These are phyloP conservation scores for Curvularia spicifera DNA, from an alignment of 2,329 filamentous ascomycete species.

Conservation along the genomic window DNA sequence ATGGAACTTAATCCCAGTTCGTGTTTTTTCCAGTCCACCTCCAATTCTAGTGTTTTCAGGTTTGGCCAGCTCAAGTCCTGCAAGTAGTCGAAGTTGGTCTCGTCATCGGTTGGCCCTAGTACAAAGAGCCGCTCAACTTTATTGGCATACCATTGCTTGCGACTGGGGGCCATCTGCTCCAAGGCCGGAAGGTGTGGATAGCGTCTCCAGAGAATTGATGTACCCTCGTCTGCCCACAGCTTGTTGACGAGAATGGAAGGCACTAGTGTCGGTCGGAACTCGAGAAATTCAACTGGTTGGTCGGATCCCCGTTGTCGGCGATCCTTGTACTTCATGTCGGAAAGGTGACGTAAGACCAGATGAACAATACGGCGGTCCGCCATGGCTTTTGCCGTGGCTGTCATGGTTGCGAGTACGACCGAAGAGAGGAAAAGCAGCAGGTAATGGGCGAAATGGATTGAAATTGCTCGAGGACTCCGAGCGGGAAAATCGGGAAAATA, in stretches of 20 bases:
- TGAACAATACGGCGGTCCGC: slow-evolving; percentile 36
- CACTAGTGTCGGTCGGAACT: slow-evolving; percentile 44
- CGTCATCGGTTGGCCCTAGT: slow-evolving; percentile 23
- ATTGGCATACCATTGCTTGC: slow-evolving; percentile 42
- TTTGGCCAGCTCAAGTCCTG: slow-evolving; percentile 37
- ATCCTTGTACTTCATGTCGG: slow-evolving; percentile 41
- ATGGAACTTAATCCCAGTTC: slow-evolving; percentile 28
- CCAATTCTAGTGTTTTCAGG: slow-evolving; percentile 38
- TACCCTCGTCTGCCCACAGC: slow-evolving; percentile 44
- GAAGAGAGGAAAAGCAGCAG: slow-evolving; percentile 15
- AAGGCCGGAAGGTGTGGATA: slow-evolving; percentile 41
- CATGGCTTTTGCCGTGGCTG: slow-evolving; percentile 27
- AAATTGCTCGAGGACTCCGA: slow-evolving; percentile 8
- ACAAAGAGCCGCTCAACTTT: slow-evolving; percentile 40
- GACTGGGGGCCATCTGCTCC: slow-evolving; percentile 25
- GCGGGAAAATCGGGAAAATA: slow-evolving; percentile 2
- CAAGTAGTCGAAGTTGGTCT: slow-evolving; percentile 32
- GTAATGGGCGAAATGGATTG: slow-evolving; percentile 4
- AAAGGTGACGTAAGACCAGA: slow-evolving; percentile 36
- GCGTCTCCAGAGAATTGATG: slow-evolving; percentile 41
- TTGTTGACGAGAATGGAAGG: slow-evolving; percentile 42
- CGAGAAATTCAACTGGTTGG: slow-evolving; percentile 42
- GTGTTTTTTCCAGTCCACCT: slow-evolving; percentile 36
- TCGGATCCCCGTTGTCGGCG: slow-evolving; percentile 42
- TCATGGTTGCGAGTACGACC: slow-evolving; percentile 28